These are phyloP conservation scores for Salix exigua DNA, from an alignment of 345 rosid genomes.

Conservation along the genomic window DNA sequence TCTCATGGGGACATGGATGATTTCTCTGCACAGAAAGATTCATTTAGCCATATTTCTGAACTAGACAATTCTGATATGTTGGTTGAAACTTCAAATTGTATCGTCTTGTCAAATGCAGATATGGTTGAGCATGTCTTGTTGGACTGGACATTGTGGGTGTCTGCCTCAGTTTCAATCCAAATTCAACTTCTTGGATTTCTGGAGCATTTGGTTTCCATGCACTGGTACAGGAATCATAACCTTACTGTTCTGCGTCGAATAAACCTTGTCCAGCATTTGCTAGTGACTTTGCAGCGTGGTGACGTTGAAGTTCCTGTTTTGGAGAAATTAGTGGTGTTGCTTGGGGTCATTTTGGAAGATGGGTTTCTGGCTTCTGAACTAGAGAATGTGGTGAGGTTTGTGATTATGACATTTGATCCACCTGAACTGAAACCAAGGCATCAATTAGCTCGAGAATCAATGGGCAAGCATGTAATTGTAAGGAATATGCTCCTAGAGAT, in stretches of 20 bases:
- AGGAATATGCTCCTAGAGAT: constrained; percentile 98
- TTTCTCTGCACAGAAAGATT: constrained; percentile 83
- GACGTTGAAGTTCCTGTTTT: constrained; percentile 97
- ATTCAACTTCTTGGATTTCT: constrained; percentile 89
- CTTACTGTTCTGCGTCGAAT: constrained; percentile 89
- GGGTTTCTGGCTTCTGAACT: constrained; percentile 94
- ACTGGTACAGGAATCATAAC: constrained; percentile 99
- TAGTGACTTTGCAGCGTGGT: constrained; percentile 96
- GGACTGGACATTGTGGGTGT: constrained; percentile 99
- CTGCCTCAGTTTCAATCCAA: constrained; percentile 88
- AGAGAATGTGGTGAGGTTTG: constrained; percentile 92
- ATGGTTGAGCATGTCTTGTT: constrained; percentile 99
- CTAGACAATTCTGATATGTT: constrained; percentile 75
- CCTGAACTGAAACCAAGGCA: constrained; percentile 72
- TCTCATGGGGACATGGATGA: constrained; percentile 96
- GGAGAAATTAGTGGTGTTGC: constrained; percentile 93
- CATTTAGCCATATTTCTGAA: constrained; percentile 91
- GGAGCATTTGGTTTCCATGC: constrained; percentile 98
- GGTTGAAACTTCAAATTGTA: constrained; percentile 91
- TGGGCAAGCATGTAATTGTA: constrained; percentile 98
- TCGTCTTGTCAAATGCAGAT: constrained; percentile 92
- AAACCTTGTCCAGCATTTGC: constrained; percentile 90
- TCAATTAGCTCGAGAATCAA: constrained; percentile 69
- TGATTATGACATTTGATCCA: constrained; percentile 97
- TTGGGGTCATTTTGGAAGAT: constrained; percentile 97